Evolutionary conservation across 2,329 filamentous ascomycete species (phyloP).

Genomic region (Elsinoe fawcettii): DNA sequence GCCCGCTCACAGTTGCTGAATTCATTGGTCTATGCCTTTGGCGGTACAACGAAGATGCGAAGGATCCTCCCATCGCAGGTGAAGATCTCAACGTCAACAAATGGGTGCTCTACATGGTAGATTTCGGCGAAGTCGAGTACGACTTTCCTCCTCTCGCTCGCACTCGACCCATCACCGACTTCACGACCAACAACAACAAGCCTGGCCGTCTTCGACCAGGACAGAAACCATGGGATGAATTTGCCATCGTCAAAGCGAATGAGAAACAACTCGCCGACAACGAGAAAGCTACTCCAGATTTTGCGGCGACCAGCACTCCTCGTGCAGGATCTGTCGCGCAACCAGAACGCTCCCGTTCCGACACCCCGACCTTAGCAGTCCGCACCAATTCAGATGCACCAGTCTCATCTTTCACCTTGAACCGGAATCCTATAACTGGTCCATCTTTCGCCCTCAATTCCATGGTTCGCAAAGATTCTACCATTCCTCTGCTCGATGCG

Average conservation of each 20-base stretch:
- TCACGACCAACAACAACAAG: conserved; percentile 69
- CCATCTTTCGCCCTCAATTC: conserved; percentile 41
- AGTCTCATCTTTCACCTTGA: conserved; percentile 32
- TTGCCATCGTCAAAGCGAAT: conserved; percentile 67
- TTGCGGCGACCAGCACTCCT: conserved; percentile 33
- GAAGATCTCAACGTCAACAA: conserved; percentile 70
- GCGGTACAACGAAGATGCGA: conserved; percentile 68
- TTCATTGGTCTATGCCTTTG: conserved; percentile 74
- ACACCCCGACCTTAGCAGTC: conserved; percentile 20
- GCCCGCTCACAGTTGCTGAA: conserved; percentile 66
- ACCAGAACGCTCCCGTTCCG: conserved; percentile 16
- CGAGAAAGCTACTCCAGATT: conserved; percentile 58
- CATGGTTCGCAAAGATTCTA: conserved; percentile 38
- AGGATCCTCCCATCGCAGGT: conserved; percentile 56
- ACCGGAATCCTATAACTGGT: conserved; percentile 44
- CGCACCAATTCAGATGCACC: conserved; percentile 17
- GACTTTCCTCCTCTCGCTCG: conserved; percentile 74
- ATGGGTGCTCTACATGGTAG: conserved; percentile 76
- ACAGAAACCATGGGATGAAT: conserved; percentile 73
- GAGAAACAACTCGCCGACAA: conserved; percentile 62
- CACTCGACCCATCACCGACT: conserved; percentile 65
- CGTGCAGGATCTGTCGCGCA: conserved; percentile 8
- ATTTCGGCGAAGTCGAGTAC: conserved; percentile 76
- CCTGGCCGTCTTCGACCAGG: conserved; percentile 57
- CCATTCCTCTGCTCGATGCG: conserved; percentile 34